phyloP scores from a whole-genome alignment of 176 grass and related monocot genomes.

The Cocos nucifera region DNA sequence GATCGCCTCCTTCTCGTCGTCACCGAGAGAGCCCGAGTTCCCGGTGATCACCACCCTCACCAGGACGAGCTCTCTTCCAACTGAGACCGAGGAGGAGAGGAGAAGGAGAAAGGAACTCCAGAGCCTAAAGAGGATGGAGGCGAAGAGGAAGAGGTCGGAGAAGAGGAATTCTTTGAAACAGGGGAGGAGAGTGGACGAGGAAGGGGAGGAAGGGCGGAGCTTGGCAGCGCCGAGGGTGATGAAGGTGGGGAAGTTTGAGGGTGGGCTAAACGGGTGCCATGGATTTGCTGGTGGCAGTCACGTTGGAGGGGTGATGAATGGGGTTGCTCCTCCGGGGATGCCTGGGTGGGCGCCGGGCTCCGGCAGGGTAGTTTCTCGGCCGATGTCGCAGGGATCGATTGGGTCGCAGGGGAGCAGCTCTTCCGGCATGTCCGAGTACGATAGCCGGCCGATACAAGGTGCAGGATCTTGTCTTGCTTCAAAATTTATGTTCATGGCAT shows the following conservation, averaged over 20 bases:
- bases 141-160: constrained; percentile 85
- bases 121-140: constrained; percentile 61
- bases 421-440: constrained; percentile 2
- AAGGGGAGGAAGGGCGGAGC: background rate
- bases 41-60: constrained; percentile 23
- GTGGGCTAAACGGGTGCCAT: background rate
- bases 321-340: constrained; percentile 10
- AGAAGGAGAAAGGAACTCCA: constrained; percentile 53
- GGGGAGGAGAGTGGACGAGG: constrained; percentile 10
- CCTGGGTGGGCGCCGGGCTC: constrained; percentile 4
- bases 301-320: background rate
- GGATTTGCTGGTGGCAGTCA: background rate
- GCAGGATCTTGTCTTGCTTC: background rate
- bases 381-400: constrained; percentile 25
- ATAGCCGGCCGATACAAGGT: constrained; percentile 34
- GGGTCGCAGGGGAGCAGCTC: constrained; percentile 31
- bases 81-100: constrained; percentile 50
- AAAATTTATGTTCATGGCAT: background rate
- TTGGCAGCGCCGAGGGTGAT: background rate
- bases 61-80: constrained; percentile 66
- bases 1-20: constrained; percentile 45
- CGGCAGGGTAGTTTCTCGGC: constrained; percentile 8
- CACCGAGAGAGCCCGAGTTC: constrained; percentile 24
- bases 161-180: constrained; percentile 57
- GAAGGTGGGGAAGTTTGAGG: background rate